Evolutionary conservation across 495 filamentous ascomycete species (phyloP).

Genomic region (Cercophora scortea): DNA sequence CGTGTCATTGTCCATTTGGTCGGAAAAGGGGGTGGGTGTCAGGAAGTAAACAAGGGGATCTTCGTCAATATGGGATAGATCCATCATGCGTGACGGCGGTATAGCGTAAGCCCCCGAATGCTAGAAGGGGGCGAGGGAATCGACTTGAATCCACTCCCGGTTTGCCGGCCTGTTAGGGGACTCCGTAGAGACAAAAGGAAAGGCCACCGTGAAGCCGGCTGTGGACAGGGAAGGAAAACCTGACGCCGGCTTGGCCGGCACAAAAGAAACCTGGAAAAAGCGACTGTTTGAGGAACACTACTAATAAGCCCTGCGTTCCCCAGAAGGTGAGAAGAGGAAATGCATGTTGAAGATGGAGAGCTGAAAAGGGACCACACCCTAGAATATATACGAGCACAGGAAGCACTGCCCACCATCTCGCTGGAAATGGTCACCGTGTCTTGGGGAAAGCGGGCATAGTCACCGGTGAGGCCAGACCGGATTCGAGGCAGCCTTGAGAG

Average conservation of each 20-base stretch:
- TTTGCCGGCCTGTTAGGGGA: too few species aligned
- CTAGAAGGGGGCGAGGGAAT: too few species aligned
- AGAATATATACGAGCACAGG: conserved; percentile 1
- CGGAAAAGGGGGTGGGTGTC: conserved; percentile 30
- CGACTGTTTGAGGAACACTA: conserved; percentile 3
- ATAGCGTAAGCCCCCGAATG: too few species aligned
- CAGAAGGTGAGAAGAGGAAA: conserved; percentile 5
- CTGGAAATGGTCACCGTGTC: conserved; percentile 5
- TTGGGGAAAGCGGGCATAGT: conserved; percentile 8
- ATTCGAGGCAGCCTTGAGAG: conserved; percentile 14
- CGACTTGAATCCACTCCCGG: too few species aligned
- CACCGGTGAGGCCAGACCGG: conserved; percentile 13
- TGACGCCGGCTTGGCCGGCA: conserved; percentile 26
- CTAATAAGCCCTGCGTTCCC: neutral
- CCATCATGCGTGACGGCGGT: conserved; percentile 3
- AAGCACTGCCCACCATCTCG: conserved; percentile 1
- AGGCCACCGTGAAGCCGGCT: neutral
- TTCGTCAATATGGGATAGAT: conserved; percentile 29
- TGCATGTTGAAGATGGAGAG: neutral
- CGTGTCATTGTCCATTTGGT: conserved; percentile 27
- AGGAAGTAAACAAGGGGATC: conserved; percentile 44
- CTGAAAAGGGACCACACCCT: neutral
- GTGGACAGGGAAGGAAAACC: conserved; percentile 4
- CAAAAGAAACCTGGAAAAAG: conserved; percentile 15
- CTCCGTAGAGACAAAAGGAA: too few species aligned